Conservation (phyloP, 2,329 filamentous ascomycete genomes). For the Trichoderma lentiforme region DNA sequence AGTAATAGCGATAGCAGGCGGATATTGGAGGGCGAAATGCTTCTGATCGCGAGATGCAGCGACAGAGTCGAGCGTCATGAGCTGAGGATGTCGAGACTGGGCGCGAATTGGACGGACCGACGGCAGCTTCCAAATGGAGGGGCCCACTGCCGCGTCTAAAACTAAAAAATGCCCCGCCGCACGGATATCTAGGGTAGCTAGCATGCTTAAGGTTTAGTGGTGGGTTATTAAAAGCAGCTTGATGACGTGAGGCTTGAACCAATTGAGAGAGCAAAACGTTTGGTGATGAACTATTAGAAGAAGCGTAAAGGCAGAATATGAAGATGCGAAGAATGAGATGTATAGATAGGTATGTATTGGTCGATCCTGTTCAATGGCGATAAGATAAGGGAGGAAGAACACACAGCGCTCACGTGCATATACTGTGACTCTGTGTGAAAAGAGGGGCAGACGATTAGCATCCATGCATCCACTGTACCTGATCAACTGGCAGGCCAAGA, state of each 20-base stretch:
- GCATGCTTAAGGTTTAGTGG: neutral
- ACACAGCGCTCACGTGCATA: neutral
- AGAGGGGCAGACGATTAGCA: neutral
- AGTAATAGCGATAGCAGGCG: neutral
- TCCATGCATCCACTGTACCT: neutral
- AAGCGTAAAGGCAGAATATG: neutral
- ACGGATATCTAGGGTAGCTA: neutral
- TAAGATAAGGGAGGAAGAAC: neutral
- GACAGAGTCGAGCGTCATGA: neutral
- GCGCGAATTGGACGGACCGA: neutral
- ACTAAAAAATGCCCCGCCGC: constrained; percentile 11
- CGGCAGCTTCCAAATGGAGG: neutral
- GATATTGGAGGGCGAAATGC: neutral
- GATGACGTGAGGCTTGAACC: neutral
- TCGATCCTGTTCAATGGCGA: neutral
- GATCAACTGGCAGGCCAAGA: neutral
- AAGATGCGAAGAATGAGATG: neutral
- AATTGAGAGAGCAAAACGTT: neutral
- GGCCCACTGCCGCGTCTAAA: constrained; percentile 15
- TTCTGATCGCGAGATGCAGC: neutral
- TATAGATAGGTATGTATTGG: neutral
- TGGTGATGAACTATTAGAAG: neutral
- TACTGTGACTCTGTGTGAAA: neutral
- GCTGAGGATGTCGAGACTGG: neutral
- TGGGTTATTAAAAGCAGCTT: neutral